Base-by-base conservation (phyloP, 257 asterid genomes). In the Phtheirospermum japonicum region DNA sequence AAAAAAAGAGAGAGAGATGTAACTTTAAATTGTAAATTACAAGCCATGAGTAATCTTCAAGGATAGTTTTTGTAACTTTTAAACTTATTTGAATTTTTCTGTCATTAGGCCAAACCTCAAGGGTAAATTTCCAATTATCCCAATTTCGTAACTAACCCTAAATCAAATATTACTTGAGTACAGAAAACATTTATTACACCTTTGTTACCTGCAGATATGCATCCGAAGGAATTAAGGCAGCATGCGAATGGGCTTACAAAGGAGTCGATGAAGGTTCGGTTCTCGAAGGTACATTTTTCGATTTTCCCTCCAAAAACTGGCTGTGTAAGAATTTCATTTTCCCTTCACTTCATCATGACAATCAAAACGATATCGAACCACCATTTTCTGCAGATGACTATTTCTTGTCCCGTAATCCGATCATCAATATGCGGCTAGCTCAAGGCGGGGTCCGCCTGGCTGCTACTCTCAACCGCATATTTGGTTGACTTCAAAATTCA, bases 361-460 rank as follows among this genome's bases (percentile, higher is more conserved):
- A 6, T 6, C 55, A 10, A 20, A 67, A 50, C 4, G 59, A 61
- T 19, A 20, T 11, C 2, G 33, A 52, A 6, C 1, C 7, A 32
- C 26, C 34, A 6, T 6, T 18, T 36, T 23, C 8, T 65, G 87
- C 96, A 91, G 96, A 91, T 68, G 81, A 79, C 30, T 91, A 91
- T 71, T 91, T 88, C 74, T 23, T 63, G 11, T 72, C 83, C 11
- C 87, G 95, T 39, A 70, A 64, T 20, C 90, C 93, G 23, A 82
- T 75, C 12, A 93, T 83, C 66, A 77, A 80, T 52, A 57, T 77
- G 75, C 72, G 97, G 40, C 75, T 91, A 46, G 97, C 95, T 70
- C 95, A 91, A 70, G 95, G 89, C 0, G 95, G 96, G 31, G 95
- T 91, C 23, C 94, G 95, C 26, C 61, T 91, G 55, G 96, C 98